Evolutionary conservation across 768 basidiomycete genomes (phyloP).

Genomic region (Mycena alexandri): DNA sequence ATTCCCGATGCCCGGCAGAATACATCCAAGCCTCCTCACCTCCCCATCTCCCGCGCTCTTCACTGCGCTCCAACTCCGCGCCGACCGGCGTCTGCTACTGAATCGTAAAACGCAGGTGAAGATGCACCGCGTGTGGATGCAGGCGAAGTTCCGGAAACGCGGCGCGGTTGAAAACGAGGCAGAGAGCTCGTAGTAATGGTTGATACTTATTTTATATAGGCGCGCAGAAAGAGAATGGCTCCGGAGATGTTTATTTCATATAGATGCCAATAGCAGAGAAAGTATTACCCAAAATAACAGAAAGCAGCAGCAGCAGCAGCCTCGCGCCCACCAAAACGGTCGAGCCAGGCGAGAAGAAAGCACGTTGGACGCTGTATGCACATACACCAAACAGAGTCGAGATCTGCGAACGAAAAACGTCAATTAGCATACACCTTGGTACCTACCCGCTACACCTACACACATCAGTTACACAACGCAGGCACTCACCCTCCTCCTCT

Average conservation of each 20-base stretch:
- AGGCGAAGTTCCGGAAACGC: conserved; percentile 80
- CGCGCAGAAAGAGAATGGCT: neutral
- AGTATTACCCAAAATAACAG: neutral
- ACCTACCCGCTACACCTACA: conserved; percentile 33
- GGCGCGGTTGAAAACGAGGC: too few species aligned
- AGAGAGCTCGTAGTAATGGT: too few species aligned
- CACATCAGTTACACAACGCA: conserved; percentile 20
- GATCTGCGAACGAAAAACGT: conserved; percentile 12
- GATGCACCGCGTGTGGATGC: conserved; percentile 98
- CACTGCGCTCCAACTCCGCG: conserved; percentile 82
- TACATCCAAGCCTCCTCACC: conserved; percentile 57
- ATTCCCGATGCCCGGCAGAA: conserved; percentile 14
- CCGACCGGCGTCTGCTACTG: conserved; percentile 90
- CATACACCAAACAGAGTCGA: too few species aligned
- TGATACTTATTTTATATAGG: too few species aligned
- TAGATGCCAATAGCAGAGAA: too few species aligned
- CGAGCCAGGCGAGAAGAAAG: too few species aligned
- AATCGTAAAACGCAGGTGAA: conserved; percentile 95
- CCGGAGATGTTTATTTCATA: conserved; percentile 1
- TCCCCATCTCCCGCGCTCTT: conserved; percentile 74
- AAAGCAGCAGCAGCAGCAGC: neutral
- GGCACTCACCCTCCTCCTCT: conserved; percentile 23
- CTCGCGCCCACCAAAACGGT: too few species aligned
- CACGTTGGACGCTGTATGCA: too few species aligned
- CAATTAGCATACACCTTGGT: conserved; percentile 18